phyloP scores from a whole-genome alignment of 2,329 filamentous ascomycete genomes.

The Aspergillus fumigatiaffinis region DNA sequence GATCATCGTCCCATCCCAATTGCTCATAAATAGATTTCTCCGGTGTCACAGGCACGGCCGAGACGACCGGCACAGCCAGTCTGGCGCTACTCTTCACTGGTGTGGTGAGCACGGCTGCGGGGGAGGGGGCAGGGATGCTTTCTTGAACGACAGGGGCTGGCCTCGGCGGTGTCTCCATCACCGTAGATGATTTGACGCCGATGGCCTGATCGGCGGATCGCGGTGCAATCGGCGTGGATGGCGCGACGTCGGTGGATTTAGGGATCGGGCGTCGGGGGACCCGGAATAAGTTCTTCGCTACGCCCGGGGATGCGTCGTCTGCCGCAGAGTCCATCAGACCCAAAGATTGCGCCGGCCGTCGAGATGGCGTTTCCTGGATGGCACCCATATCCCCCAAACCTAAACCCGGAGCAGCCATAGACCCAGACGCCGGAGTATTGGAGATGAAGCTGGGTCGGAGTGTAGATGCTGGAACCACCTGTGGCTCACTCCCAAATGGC shows the following conservation, averaged over 20 bases:
- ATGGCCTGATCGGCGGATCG: constrained; percentile 10
- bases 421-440: constrained; percentile 11
- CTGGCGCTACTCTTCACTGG: constrained; percentile 7
- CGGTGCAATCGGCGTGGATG: constrained; percentile 27
- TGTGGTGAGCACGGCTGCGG: background rate
- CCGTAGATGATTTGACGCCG: constrained; percentile 13
- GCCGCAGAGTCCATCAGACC: background rate
- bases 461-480: constrained; percentile 31
- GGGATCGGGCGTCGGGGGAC: constrained; percentile 25
- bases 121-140: constrained; percentile 11
- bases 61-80: constrained; percentile 11
- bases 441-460: constrained; percentile 26
- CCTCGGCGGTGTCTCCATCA: constrained; percentile 30
- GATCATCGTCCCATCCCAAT: constrained; percentile 44
- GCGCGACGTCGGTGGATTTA: constrained; percentile 20
- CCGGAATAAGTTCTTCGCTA: constrained; percentile 22
- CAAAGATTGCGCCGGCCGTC: constrained; percentile 18
- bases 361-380: constrained; percentile 40
- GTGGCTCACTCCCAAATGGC: constrained; percentile 26
- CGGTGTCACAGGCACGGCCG: constrained; percentile 27
- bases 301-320: constrained; percentile 7
- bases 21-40: constrained; percentile 41
- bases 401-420: constrained; percentile 4
- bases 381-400: constrained; percentile 13
- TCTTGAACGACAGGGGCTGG: constrained; percentile 5